Conservation (phyloP, 2,329 filamentous ascomycete species). For the Colletotrichum limetticola region DNA sequence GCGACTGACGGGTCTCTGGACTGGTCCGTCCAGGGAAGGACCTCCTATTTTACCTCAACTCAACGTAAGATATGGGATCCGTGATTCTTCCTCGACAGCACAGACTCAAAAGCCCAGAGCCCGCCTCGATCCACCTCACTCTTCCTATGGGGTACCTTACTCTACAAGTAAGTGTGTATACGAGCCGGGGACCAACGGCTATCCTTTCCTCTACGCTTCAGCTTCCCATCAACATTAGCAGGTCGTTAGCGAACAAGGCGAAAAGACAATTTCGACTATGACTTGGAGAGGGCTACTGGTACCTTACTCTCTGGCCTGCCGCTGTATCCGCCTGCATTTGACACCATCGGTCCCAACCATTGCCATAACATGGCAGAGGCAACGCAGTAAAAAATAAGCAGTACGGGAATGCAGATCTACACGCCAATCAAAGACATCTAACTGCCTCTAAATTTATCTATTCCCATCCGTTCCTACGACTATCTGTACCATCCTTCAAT, state of each 20-base stretch:
- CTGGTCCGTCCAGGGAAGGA: constrained; percentile 15
- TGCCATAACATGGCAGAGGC: not conserved
- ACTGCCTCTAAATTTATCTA: constrained; percentile 2
- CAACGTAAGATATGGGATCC: not conserved
- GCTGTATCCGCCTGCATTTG: not conserved
- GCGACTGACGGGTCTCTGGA: constrained; percentile 7
- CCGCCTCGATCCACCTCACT: not conserved
- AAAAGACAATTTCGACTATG: not conserved
- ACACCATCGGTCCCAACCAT: not conserved
- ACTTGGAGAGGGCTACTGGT: not conserved
- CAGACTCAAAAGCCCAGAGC: not conserved
- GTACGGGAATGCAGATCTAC: not conserved
- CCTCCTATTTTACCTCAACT: constrained; percentile 7
- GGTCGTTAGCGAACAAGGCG: not conserved
- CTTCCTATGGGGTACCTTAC: no score
- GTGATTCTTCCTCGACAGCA: not conserved
- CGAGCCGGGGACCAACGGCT: not conserved
- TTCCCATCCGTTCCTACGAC: not conserved
- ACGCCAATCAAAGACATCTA: not conserved
- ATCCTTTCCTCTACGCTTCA: not conserved
- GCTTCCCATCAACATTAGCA: not conserved
- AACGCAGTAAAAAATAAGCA: not conserved
- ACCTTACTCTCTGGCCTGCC: not conserved
- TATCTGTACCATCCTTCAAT: not conserved
- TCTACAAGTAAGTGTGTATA: not conserved